phyloP scores from a whole-genome alignment of 495 filamentous ascomycete genomes.

The Penicillium paradoxum region DNA sequence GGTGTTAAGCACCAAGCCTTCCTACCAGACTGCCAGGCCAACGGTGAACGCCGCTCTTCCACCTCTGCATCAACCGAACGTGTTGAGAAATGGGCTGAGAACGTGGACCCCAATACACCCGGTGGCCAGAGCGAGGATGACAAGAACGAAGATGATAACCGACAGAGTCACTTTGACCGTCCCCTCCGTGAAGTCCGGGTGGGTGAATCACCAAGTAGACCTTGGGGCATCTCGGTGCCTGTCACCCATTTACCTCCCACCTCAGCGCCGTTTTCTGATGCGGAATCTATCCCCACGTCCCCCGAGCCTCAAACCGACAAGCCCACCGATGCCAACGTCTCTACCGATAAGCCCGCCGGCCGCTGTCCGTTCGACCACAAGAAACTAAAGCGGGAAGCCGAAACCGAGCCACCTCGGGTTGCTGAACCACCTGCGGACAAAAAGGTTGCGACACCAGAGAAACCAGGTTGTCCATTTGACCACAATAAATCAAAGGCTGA shows the following conservation, averaged over 20 bases:
- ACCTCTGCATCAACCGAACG: slow-evolving; percentile 49
- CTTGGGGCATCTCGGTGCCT: slow-evolving; percentile 85
- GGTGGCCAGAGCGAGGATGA: slow-evolving; percentile 32
- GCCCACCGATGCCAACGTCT: not conserved
- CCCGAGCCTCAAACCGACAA: slow-evolving; percentile 14
- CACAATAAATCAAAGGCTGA: slow-evolving; percentile 10
- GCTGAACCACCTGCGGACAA: slow-evolving; percentile 10
- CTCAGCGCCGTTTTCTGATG: slow-evolving; percentile 22
- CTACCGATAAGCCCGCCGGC: slow-evolving; percentile 25
- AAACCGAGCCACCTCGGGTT: not conserved
- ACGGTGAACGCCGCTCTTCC: slow-evolving; percentile 20
- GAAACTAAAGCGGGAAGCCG: slow-evolving; percentile 20
- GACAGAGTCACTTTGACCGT: slow-evolving; percentile 65
- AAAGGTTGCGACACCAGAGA: slow-evolving; percentile 2
- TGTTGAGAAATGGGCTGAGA: slow-evolving; percentile 77
- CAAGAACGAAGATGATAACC: slow-evolving; percentile 33
- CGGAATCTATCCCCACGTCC: slow-evolving; percentile 18
- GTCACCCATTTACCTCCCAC: slow-evolving; percentile 34
- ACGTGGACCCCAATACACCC: slow-evolving; percentile 46
- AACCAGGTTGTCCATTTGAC: slow-evolving; percentile 6
- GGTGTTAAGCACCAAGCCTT: slow-evolving; percentile 77
- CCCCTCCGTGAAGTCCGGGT: slow-evolving; percentile 76
- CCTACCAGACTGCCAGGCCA: slow-evolving; percentile 59
- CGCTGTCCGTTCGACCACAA: slow-evolving; percentile 50
- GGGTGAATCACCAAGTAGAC: slow-evolving; percentile 82